Conservation (phyloP, 495 filamentous ascomycete genomes). For the Collariella sp. region DNA sequence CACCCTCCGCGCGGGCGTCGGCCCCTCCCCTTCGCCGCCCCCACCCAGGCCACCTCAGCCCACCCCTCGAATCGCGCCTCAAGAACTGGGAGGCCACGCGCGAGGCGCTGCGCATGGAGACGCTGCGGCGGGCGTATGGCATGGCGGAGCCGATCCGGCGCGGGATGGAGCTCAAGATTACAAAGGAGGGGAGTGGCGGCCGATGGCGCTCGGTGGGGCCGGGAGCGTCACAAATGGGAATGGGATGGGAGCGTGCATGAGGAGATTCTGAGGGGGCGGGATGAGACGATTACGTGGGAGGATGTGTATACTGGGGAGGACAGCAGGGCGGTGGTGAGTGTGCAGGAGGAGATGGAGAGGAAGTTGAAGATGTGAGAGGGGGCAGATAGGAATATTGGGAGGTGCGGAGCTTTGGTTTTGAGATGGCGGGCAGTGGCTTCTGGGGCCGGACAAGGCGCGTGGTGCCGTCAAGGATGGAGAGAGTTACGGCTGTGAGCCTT, state of each 20-base stretch:
- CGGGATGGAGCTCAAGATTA: conserved; percentile 92
- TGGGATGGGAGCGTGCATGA: conserved; percentile 48
- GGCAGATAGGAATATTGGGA: too few species aligned
- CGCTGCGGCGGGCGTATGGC: conserved; percentile 73
- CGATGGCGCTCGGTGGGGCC: conserved; percentile 39
- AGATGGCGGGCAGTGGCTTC: neutral
- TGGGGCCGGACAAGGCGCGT: too few species aligned
- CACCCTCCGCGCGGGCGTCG: conserved; percentile 74
- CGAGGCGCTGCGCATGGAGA: conserved; percentile 77
- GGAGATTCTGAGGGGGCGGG: conserved; percentile 75
- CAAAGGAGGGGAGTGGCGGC: conserved; percentile 46
- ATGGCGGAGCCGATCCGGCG: conserved; percentile 88
- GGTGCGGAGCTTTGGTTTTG: neutral
- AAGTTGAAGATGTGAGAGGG: conserved; percentile 49
- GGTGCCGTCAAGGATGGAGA: too few species aligned
- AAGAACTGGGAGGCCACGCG: conserved; percentile 77
- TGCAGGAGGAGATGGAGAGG: conserved; percentile 92
- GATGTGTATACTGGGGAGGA: conserved; percentile 76
- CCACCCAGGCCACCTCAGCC: conserved; percentile 44
- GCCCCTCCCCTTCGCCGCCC: conserved; percentile 37
- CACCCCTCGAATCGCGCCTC: conserved; percentile 93
- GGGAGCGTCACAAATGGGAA: too few species aligned
- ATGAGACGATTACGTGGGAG: conserved; percentile 74
- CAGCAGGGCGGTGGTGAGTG: conserved; percentile 54
- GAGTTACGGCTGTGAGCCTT: too few species aligned